These are phyloP conservation scores for Pseudogymnoascus sp. DNA, from an alignment of 2,329 filamentous ascomycete species.

Conservation along the genomic window DNA sequence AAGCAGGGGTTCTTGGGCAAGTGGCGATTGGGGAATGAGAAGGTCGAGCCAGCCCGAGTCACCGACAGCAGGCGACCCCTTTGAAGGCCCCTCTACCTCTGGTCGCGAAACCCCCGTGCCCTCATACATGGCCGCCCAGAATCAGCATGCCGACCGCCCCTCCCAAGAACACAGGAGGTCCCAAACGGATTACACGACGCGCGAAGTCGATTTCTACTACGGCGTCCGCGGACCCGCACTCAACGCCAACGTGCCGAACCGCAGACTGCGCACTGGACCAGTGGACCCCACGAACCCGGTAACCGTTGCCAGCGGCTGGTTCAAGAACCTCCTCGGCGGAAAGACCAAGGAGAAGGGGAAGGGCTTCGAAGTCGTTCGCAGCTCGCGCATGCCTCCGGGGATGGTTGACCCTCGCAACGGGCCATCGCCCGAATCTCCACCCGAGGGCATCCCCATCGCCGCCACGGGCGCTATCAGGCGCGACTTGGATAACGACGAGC, in stretches of 20 bases:
- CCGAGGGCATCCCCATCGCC: slow-evolving; percentile 56
- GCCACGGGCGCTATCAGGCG: slow-evolving; percentile 45
- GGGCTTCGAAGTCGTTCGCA: slow-evolving; percentile 93
- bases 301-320: slow-evolving; percentile 83
- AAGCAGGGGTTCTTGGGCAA: slow-evolving; percentile 40
- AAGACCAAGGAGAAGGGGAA: slow-evolving; percentile 94
- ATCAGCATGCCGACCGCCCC: slow-evolving; percentile 20
- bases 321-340: slow-evolving; percentile 69
- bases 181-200: slow-evolving; percentile 78
- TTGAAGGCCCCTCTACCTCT: slow-evolving; percentile 37
- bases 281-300: slow-evolving; percentile 91
- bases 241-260: slow-evolving; percentile 70
- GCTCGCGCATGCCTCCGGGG: slow-evolving; percentile 74
- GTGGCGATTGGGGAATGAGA: slow-evolving; percentile 40
- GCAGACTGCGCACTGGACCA: slow-evolving; percentile 86
- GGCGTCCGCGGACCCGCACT: slow-evolving; percentile 83
- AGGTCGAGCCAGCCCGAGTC: slow-evolving; percentile 29
- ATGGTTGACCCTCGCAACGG: slow-evolving; percentile 54
- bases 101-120: slow-evolving; percentile 44
- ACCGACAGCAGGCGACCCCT: slow-evolving; percentile 36
- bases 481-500: slow-evolving; percentile 12
- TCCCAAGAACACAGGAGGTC: slow-evolving; percentile 28
- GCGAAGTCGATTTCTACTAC: slow-evolving; percentile 97
- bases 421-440: slow-evolving; percentile 60
- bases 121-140: slow-evolving; percentile 46